Conservation (phyloP, 805 yeast species). For the Lipomyces yamadae region DNA sequence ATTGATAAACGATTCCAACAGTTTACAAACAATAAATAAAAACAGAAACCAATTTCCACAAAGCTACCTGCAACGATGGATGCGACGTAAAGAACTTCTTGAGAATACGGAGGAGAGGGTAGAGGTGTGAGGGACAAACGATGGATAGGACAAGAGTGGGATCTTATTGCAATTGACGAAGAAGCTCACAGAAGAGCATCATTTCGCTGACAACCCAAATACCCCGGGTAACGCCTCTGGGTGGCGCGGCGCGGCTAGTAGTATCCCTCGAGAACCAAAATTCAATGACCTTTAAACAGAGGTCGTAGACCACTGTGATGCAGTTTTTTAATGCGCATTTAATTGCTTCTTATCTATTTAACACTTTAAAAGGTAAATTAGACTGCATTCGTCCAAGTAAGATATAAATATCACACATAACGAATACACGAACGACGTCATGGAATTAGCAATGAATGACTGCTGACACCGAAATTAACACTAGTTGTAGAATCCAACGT, state of each 20-base stretch:
- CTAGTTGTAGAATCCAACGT: background rate
- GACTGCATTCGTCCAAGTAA: background rate
- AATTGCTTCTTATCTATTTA: too few species aligned
- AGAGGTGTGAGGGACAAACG: background rate
- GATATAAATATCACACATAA: background rate
- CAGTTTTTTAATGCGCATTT: too few species aligned
- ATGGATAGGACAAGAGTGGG: background rate
- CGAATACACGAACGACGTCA: background rate
- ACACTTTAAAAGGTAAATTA: too few species aligned
- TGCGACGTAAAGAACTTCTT: background rate
- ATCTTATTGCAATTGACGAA: background rate
- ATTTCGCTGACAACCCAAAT: background rate
- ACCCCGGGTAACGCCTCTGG: background rate
- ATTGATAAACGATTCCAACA: slow-evolving; percentile 1
- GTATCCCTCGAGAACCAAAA: too few species aligned
- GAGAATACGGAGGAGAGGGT: background rate
- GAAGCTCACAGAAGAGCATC: slow-evolving; percentile 4
- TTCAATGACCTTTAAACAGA: too few species aligned
- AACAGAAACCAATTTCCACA: slow-evolving; percentile 11
- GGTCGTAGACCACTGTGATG: too few species aligned
- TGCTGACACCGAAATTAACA: background rate
- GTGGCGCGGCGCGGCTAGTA: background rate
- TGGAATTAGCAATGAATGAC: background rate
- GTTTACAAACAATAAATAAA: slow-evolving; percentile 5
- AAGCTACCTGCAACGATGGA: background rate